Conservation (phyloP, 495 filamentous ascomycete genomes). For the Pyrenula aspistea region DNA sequence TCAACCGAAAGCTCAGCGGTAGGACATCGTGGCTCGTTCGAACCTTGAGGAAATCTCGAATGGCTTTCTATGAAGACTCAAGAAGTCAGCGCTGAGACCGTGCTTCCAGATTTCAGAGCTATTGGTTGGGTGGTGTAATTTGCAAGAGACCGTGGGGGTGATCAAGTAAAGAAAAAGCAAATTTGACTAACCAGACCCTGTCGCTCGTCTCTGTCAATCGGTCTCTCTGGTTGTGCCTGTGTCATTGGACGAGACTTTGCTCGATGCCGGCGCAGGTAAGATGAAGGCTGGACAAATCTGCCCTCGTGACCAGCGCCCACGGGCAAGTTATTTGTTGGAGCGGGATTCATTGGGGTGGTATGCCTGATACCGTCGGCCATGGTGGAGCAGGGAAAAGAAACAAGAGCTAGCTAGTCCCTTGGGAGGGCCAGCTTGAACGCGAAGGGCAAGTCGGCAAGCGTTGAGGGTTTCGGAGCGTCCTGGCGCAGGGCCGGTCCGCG, state of each 20-base stretch:
- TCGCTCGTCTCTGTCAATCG: constrained; percentile 81
- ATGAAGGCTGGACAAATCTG: constrained; percentile 66
- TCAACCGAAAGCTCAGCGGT: constrained; percentile 91
- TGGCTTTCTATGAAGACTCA: constrained; percentile 48
- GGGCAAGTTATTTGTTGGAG: neutral
- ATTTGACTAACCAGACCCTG: constrained; percentile 72
- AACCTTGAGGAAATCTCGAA: constrained; percentile 93
- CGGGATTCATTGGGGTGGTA: neutral
- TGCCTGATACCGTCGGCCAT: neutral
- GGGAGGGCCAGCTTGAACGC: no score
- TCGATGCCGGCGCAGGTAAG: constrained; percentile 57
- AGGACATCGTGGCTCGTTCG: constrained; percentile 97
- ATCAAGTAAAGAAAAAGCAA: constrained; percentile 1
- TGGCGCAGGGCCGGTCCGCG: neutral
- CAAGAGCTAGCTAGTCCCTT: no score
- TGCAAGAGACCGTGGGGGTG: constrained; percentile 2
- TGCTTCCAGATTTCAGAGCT: constrained; percentile 21
- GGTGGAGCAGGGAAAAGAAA: neutral
- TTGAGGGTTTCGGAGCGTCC: no score
- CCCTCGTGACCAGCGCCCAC: constrained; percentile 28
- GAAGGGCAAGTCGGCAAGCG: no score
- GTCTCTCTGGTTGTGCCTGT: constrained; percentile 50
- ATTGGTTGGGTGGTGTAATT: constrained; percentile 1
- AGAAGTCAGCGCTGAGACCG: constrained; percentile 9
- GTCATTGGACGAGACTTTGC: constrained; percentile 37